These are phyloP conservation scores for Linderniella brevidens DNA, from an alignment of 257 asterid species.

Conservation along the genomic window DNA sequence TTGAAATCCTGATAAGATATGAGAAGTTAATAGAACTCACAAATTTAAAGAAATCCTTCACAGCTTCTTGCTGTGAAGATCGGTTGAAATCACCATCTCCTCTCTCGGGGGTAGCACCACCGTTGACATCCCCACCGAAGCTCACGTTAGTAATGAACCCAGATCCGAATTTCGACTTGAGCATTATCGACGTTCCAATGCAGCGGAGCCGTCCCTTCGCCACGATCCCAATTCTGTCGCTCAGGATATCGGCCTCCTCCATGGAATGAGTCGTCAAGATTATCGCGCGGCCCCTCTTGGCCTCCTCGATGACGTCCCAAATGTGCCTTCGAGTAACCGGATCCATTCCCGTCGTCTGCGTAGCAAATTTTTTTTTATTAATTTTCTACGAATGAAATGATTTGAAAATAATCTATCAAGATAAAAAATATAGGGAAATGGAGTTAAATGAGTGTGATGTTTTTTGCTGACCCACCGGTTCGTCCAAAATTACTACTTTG, in stretches of 20 bases:
- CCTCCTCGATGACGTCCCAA: constrained; percentile 84
- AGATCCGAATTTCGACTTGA: constrained; percentile 79
- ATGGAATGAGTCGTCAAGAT: constrained; percentile 91
- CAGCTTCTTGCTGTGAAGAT: constrained; percentile 36
- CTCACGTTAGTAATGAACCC: constrained; percentile 79
- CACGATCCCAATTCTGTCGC: constrained; percentile 89
- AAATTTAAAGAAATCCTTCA: constrained; percentile 56
- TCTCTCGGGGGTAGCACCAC: constrained; percentile 24
- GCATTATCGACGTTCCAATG: constrained; percentile 87
- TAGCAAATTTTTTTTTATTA: no score
- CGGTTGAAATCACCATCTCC: constrained; percentile 15
- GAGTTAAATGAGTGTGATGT: neutral
- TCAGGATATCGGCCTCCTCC: constrained; percentile 93
- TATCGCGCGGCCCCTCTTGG: constrained; percentile 83
- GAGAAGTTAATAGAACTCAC: constrained; percentile 26
- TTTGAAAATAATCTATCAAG: constrained; percentile 7
- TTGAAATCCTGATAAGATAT: neutral
- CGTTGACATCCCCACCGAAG: constrained; percentile 40
- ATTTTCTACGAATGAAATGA: no score
- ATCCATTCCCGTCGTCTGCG: constrained; percentile 95
- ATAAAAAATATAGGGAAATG: constrained; percentile 6
- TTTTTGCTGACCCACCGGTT: constrained; percentile 43
- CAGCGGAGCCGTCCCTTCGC: constrained; percentile 98
- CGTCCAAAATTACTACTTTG: constrained; percentile 68
- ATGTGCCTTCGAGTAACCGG: constrained; percentile 88